phyloP scores from a whole-genome alignment of 805 yeast genomes.

The Helenozyma rhizophorensis region DNA sequence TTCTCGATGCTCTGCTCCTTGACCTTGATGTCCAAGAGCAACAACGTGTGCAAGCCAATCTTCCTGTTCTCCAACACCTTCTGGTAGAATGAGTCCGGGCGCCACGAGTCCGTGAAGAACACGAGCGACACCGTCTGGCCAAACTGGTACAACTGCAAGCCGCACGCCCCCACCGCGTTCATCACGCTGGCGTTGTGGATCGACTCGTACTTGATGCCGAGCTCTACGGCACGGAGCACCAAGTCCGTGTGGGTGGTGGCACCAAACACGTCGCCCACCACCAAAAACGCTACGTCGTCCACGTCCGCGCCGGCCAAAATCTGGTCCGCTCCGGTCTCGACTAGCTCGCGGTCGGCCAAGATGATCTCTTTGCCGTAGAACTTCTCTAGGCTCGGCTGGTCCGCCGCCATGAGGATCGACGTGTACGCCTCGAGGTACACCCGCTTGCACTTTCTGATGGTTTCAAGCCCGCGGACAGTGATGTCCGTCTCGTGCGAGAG shows the following conservation, averaged over 20 bases:
- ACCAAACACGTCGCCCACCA: conserved; percentile 97
- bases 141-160: conserved; percentile 87
- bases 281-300: conserved; percentile 89
- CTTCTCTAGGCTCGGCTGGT: conserved; percentile 64
- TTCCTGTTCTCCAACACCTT: conserved; percentile 85
- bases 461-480: conserved; percentile 89
- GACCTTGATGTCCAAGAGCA: conserved; percentile 88
- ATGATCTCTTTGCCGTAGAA: conserved; percentile 83
- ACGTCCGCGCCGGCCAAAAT: conserved; percentile 72
- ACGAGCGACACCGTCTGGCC: conserved; percentile 98
- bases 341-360: conserved; percentile 91
- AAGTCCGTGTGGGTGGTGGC: conserved; percentile 98
- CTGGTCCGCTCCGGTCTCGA: conserved; percentile 81
- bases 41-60: conserved; percentile 87
- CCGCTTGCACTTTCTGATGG: conserved; percentile 75
- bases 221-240: conserved; percentile 85
- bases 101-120: conserved; percentile 92
- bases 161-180: conserved; percentile 99
- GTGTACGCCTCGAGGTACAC: conserved; percentile 97
- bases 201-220: conserved; percentile 70
- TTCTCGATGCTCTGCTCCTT: conserved; percentile 95
- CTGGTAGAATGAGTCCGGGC: conserved; percentile 91
- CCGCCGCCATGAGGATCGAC: conserved; percentile 91
- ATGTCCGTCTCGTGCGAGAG: conserved; percentile 85
- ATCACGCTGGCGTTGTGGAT: conserved; percentile 95